Evolutionary conservation across 2,329 filamentous ascomycete species (phyloP).

Genomic region (Cryoendolithus antarcticus): DNA sequence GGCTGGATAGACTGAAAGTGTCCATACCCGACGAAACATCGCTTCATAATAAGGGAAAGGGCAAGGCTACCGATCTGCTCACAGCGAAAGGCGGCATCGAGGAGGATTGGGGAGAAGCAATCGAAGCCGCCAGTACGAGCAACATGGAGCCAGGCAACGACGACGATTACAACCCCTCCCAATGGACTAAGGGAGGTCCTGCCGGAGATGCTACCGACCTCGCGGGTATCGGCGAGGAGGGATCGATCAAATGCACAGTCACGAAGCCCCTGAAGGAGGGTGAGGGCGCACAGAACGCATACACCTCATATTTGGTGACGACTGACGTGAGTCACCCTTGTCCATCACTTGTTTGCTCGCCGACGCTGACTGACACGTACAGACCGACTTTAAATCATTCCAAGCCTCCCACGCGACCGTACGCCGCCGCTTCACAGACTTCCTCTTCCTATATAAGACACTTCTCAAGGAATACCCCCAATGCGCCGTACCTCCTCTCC

Average conservation of each 20-base stretch:
- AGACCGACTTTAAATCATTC: slow-evolving; percentile 94
- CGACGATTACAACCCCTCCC: slow-evolving; percentile 63
- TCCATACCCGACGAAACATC: too few relatives aligned
- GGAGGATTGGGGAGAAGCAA: too few relatives aligned
- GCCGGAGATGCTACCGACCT: slow-evolving; percentile 45
- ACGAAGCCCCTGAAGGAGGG: slow-evolving; percentile 83
- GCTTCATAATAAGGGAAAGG: too few relatives aligned
- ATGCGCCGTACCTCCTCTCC: slow-evolving; percentile 84
- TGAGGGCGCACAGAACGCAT: slow-evolving; percentile 90
- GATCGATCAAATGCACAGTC: slow-evolving; percentile 73
- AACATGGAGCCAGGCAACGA: slow-evolving; percentile 16
- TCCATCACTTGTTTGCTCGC: too few relatives aligned
- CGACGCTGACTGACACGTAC: slow-evolving; percentile 1
- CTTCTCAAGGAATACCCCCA: slow-evolving; percentile 79
- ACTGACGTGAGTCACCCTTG: slow-evolving; percentile 51
- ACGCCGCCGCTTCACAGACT: slow-evolving; percentile 91
- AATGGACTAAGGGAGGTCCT: slow-evolving; percentile 49
- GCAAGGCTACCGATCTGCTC: too few relatives aligned
- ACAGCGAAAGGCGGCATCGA: too few relatives aligned
- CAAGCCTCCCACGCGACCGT: slow-evolving; percentile 67
- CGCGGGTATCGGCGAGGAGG: slow-evolving; percentile 52
- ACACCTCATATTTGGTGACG: slow-evolving; percentile 88
- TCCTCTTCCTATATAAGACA: slow-evolving; percentile 89
- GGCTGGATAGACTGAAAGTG: too few relatives aligned
- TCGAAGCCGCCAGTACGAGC: too few relatives aligned